Percentiles rank a stretch among this genome's conserved stretches.
Evolutionary conservation across 75 land plant species (phyloP).

Genomic region (Cunninghamia lanceolata): DNA sequence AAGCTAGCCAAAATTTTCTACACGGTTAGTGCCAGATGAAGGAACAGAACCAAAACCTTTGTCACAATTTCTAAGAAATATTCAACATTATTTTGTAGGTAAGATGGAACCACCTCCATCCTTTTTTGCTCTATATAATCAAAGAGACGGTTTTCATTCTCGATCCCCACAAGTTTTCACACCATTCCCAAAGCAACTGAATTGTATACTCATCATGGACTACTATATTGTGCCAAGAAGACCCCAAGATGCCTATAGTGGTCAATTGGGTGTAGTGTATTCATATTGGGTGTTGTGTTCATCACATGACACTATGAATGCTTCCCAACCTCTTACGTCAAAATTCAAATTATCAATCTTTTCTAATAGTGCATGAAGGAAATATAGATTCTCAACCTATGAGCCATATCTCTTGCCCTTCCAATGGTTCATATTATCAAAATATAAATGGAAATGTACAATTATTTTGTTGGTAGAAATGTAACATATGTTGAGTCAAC

Average conservation of each 20-base stretch:
- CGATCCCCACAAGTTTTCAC: not conserved
- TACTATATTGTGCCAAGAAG: not conserved
- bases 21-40: not conserved
- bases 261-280: slow-evolving; percentile 9
- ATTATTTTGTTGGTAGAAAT: slow-evolving; percentile 15
- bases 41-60: not conserved
- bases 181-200: not conserved
- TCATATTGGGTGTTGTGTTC: not conserved
- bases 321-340: not conserved
- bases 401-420: slow-evolving; percentile 42
- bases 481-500: slow-evolving; percentile 22
- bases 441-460: slow-evolving; percentile 15
- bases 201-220: not conserved
- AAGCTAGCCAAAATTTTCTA: not conserved
- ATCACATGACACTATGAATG: not conserved
- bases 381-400: slow-evolving; percentile 32
- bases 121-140: not conserved
- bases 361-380: slow-evolving; percentile 51
- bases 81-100: not conserved
- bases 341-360: slow-evolving; percentile 51
- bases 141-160: not conserved
- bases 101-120: slow-evolving; percentile 5
- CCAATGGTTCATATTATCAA: slow-evolving; percentile 37
- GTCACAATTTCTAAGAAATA: slow-evolving; percentile 1
- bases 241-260: not conserved